phyloP scores from a whole-genome alignment of 768 basidiomycete species.

The Leccinum olivaceopallidum region DNA sequence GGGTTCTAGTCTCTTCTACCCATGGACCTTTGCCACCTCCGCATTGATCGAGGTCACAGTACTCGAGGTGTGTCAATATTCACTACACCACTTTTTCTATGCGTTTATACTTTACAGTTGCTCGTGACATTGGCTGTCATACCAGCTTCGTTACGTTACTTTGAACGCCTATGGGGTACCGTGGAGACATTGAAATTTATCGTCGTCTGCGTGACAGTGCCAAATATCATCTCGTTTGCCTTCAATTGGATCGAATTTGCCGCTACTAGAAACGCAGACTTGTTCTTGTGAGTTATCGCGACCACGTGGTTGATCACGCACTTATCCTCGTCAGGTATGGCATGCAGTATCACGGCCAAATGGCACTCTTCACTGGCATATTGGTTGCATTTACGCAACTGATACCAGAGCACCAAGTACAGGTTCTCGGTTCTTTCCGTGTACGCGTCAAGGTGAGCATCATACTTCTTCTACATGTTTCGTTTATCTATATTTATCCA shows the following conservation, averaged over 20 bases:
- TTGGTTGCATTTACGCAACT: conserved; percentile 97
- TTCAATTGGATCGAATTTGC: conserved; percentile 88
- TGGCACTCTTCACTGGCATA: conserved; percentile 84
- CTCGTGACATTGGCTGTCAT: conserved; percentile 73
- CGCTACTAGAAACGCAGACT: conserved; percentile 64
- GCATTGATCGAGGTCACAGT: conserved; percentile 83
- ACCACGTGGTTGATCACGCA: conserved; percentile 5
- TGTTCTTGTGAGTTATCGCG: conserved; percentile 68
- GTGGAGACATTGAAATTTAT: conserved; percentile 87
- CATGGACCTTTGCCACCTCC: conserved; percentile 93
- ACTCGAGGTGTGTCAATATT: conserved; percentile 65
- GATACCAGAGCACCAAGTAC: conserved; percentile 98
- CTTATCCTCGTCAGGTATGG: conserved; percentile 60
- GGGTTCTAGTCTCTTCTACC: conserved; percentile 77
- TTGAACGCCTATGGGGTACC: conserved; percentile 94
- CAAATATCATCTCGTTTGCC: conserved; percentile 86
- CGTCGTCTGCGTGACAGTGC: conserved; percentile 69
- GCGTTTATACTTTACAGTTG: conserved; percentile 51
- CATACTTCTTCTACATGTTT: not conserved
- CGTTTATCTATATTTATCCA: conserved; percentile 7
- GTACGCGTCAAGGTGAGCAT: conserved; percentile 82
- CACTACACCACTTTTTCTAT: not conserved
- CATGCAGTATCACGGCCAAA: conserved; percentile 90
- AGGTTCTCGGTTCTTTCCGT: conserved; percentile 81
- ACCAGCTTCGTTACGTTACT: conserved; percentile 81